Base-by-base conservation (phyloP, 2,329 filamentous ascomycete genomes). In the Purpureocillium lavendulum region DNA sequence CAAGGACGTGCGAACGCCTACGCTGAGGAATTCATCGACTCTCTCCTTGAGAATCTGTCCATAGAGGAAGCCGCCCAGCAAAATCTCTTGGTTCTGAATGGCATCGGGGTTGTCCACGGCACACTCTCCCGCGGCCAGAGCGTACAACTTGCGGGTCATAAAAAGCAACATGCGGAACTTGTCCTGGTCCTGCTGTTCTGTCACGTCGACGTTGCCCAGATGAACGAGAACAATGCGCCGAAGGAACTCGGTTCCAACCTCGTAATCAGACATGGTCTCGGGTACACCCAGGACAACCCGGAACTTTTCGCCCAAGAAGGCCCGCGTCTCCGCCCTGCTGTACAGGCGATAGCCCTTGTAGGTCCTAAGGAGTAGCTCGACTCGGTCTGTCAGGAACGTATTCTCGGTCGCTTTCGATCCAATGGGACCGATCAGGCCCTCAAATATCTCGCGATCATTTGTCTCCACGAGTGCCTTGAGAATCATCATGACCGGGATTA, bases 401-500 rank as follows among this genome's bases (percentile, higher is more conserved):
- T 94, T 92, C 40, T 86, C 73, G 29, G 86, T 72, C 7, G 84
- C 84, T 57, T 87, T 83, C 24, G 85, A 89, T 24, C 78, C 79
- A 43, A 79, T 75, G 21, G 78, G 71, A 30, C 90, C 90, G 35
- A 97, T 82, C 38, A 98, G 67, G n/a, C 84, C 85, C 62, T 97
- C 89, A 44, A 94, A 97, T 33, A 98, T 92, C 57, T 96, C 89
- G 41, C 87, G 80, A 57, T 98, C 92, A 58, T 95, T 98, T 13
- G 92, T 98, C 61, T 98, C 90, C 2, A 92, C 77, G 36, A 98
- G 69, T 1, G 92, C 90, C 67, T 97, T 98, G 48, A 98, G 66
- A 28, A 98, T 80, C 90, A 98, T 97, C 75, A 96, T 82, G 45
- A 88, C 85, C 1, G 92, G 92, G 3, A 98, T 77, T n/a, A 98